Evolutionary conservation across 441 rosid species (phyloP).

Genomic region (Daphne laureola): DNA sequence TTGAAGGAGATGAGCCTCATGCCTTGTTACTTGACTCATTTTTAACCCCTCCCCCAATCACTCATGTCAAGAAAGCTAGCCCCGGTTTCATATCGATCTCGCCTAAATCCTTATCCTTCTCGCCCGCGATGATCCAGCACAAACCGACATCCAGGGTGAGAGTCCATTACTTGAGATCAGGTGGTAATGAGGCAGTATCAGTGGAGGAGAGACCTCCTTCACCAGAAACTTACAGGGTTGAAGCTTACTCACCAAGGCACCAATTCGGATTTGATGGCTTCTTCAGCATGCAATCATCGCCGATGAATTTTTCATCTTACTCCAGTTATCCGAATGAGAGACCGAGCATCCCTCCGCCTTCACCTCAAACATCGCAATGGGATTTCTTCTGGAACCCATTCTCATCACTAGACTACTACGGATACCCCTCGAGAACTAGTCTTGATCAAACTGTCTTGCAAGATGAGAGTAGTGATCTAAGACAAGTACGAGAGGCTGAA

Average conservation of each 20-base stretch:
- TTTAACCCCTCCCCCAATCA: slow-evolving; percentile 42
- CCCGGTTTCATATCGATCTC: slow-evolving; percentile 61
- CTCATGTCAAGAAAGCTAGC: slow-evolving; percentile 51
- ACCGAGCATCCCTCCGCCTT: slow-evolving; percentile 67
- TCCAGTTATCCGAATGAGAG: slow-evolving; percentile 49
- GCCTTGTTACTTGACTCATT: slow-evolving; percentile 60
- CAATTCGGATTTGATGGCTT: slow-evolving; percentile 52
- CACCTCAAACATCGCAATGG: slow-evolving; percentile 93
- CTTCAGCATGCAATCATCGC: slow-evolving; percentile 55
- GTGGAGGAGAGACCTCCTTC: slow-evolving; percentile 80
- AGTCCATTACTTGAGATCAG: slow-evolving; percentile 58
- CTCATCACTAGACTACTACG: slow-evolving; percentile 77
- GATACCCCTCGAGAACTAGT: slow-evolving; percentile 47
- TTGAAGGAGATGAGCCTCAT: slow-evolving; percentile 68
- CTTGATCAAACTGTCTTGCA: slow-evolving; percentile 55
- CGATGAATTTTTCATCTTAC: slow-evolving; percentile 35
- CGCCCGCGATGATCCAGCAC: slow-evolving; percentile 37
- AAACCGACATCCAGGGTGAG: slow-evolving; percentile 42
- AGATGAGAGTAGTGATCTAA: slow-evolving; percentile 74
- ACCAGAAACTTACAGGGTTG: slow-evolving; percentile 61
- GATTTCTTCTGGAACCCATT: slow-evolving; percentile 98
- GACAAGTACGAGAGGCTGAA: slow-evolving; percentile 95
- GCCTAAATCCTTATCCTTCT: slow-evolving; percentile 35
- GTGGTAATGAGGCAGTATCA: slow-evolving; percentile 56
- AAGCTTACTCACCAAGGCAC: slow-evolving; percentile 53